Evolutionary conservation across 2,329 filamentous ascomycete genomes (phyloP).

Genomic region (Arthrobotrys megalospora): DNA sequence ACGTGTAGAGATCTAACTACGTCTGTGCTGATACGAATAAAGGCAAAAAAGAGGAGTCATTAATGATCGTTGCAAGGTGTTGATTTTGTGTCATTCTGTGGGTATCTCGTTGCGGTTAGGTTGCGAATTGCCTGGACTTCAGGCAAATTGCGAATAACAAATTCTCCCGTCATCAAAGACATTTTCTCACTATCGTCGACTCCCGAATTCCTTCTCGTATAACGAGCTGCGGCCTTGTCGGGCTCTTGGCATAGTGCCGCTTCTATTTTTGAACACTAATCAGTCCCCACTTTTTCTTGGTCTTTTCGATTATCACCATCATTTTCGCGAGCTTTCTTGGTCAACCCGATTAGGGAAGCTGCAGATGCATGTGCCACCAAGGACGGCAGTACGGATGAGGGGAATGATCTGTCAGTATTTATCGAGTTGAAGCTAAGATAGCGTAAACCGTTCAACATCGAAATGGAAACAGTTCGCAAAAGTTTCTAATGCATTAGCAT

Average conservation of each 20-base stretch:
- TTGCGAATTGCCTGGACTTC: too few species aligned
- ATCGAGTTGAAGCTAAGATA: slow-evolving; percentile 17
- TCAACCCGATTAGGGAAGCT: slow-evolving; percentile 5
- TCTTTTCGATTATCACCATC: neutral
- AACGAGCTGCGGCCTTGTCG: neutral
- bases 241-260: slow-evolving; percentile 1
- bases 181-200: too few species aligned
- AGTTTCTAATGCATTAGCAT: too few species aligned
- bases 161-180: too few species aligned
- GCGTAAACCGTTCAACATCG: neutral
- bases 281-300: neutral
- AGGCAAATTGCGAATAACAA: too few species aligned
- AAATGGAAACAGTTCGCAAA: neutral
- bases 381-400: slow-evolving; percentile 22
- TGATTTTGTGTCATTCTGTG: too few species aligned
- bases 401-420: slow-evolving; percentile 11
- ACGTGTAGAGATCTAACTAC: too few species aligned
- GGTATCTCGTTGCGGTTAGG: too few species aligned
- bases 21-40: too few species aligned
- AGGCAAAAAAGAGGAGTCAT: too few species aligned
- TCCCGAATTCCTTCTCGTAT: too few species aligned
- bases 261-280: slow-evolving; percentile 4
- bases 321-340: neutral
- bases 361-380: slow-evolving; percentile 14
- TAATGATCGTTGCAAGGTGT: too few species aligned